Conservation (phyloP, 495 filamentous ascomycete genomes). For the Saxophila tyrrhenica region DNA sequence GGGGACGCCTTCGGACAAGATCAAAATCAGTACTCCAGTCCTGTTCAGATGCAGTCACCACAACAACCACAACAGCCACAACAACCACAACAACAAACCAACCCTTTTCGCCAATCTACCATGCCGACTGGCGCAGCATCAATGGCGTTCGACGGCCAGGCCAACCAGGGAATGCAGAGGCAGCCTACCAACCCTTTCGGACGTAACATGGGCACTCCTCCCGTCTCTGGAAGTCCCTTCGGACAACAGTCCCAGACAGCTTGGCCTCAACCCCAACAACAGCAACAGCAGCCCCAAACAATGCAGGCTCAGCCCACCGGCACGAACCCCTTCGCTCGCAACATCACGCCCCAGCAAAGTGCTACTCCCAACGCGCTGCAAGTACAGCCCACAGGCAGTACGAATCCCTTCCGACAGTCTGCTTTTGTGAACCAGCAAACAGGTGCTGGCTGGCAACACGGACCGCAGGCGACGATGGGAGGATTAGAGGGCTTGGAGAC, state of each 20-base stretch:
- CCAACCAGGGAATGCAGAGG: slow-evolving; percentile 30
- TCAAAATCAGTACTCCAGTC: slow-evolving; percentile 43
- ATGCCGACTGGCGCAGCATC: slow-evolving; percentile 20
- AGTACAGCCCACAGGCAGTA: slow-evolving; percentile 68
- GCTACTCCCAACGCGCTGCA: slow-evolving; percentile 36
- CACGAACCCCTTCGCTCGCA: slow-evolving; percentile 60
- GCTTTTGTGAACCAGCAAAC: slow-evolving; percentile 79
- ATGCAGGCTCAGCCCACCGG: slow-evolving; percentile 54
- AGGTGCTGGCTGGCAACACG: slow-evolving; percentile 74
- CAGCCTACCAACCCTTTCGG: slow-evolving; percentile 86
- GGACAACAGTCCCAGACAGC: slow-evolving; percentile 32
- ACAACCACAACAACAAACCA: no score
- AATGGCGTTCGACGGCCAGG: slow-evolving; percentile 29
- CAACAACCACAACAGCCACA: slow-evolving; percentile 24
- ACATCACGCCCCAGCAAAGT: slow-evolving; percentile 19
- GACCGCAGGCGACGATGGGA: slow-evolving; percentile 69
- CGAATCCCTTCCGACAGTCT: slow-evolving; percentile 88
- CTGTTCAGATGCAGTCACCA: slow-evolving; percentile 11
- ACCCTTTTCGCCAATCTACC: slow-evolving; percentile 29
- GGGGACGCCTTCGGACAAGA: slow-evolving; percentile 30
- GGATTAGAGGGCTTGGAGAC: slow-evolving; percentile 73
- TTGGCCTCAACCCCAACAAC: slow-evolving; percentile 23
- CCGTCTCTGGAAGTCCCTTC: slow-evolving; percentile 35
- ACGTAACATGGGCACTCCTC: slow-evolving; percentile 27
- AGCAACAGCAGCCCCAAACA: slow-evolving; percentile 35